Evolutionary conservation across 805 yeast genomes (phyloP).

Genomic region (Scheffersomyces stipitis): DNA sequence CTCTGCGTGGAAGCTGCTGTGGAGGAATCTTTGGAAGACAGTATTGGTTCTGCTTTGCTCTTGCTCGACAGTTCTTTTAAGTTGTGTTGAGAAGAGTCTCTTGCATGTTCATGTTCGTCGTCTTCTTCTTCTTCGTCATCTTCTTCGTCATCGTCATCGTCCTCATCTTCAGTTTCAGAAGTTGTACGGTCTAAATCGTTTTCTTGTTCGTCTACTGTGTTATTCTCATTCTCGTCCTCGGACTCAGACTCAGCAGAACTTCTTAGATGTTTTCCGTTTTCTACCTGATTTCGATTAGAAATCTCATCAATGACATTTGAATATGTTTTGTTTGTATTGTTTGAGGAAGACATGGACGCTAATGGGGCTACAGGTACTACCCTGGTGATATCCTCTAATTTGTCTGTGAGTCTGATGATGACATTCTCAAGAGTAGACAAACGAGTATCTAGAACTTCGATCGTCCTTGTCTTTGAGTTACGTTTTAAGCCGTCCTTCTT

Average conservation of each 20-base stretch:
- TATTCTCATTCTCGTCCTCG: background rate
- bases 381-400: conserved; percentile 11
- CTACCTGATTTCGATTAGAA: background rate
- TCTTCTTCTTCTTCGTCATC: conserved; percentile 10
- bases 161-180: conserved; percentile 2
- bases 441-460: conserved; percentile 18
- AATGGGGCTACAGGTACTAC: background rate
- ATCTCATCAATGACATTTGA: background rate
- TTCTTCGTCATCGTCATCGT: conserved; percentile 11
- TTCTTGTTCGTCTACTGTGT: conserved; percentile 2
- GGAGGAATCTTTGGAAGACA: background rate
- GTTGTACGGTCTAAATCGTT: background rate
- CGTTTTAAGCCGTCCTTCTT: background rate
- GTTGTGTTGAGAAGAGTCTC: background rate
- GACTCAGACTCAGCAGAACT: background rate
- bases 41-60: background rate
- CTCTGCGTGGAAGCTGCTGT: conserved; percentile 7
- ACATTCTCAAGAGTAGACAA: conserved; percentile 21
- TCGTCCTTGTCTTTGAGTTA: conserved; percentile 4
- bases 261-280: background rate
- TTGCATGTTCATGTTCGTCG: background rate
- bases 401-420: conserved; percentile 17
- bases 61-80: too few relatives aligned
- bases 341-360: background rate
- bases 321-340: background rate